Conservation (phyloP, 371 early-diverging fungal species). For the Synchytrium microbalum region DNA sequence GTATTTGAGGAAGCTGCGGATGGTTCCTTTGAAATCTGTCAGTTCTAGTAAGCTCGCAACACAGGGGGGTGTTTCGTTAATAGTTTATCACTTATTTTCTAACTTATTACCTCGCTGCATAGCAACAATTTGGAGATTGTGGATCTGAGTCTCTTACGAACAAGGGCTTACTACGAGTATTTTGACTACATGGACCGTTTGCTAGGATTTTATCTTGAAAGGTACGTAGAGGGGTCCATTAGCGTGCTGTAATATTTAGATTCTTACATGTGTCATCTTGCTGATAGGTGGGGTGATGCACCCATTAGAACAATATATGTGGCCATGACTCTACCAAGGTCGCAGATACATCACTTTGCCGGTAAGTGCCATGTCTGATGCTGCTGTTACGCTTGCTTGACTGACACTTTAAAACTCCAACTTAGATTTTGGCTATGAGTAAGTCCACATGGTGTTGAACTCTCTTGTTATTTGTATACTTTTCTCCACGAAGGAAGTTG, state of each 20-base stretch:
- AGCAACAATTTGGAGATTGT: constrained; percentile 97
- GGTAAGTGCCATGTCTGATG: constrained; percentile 57
- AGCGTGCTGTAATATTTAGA: no score
- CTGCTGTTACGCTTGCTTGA: background rate
- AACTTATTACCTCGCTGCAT: background rate
- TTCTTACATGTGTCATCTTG: no score
- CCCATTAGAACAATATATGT: constrained; percentile 86
- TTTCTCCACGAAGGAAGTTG: no score
- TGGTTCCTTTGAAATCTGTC: background rate
- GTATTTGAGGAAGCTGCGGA: background rate
- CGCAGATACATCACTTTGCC: constrained; percentile 81
- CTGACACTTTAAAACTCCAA: background rate
- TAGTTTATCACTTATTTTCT: background rate
- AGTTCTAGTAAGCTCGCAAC: constrained; percentile 1
- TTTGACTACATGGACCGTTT: constrained; percentile 76
- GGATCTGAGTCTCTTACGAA: constrained; percentile 69
- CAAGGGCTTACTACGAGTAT: constrained; percentile 55
- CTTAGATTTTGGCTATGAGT: background rate
- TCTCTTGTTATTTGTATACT: no score
- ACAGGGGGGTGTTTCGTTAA: background rate
- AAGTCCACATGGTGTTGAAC: no score
- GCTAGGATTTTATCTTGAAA: constrained; percentile 92
- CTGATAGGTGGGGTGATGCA: constrained; percentile 84
- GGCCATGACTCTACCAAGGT: constrained; percentile 53
- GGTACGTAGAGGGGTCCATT: constrained; percentile 21